Percentiles rank a stretch among this genome's conserved stretches.
These are phyloP conservation scores for Carpinus fangiana DNA, from an alignment of 306 rosid genomes.

Conservation along the genomic window DNA sequence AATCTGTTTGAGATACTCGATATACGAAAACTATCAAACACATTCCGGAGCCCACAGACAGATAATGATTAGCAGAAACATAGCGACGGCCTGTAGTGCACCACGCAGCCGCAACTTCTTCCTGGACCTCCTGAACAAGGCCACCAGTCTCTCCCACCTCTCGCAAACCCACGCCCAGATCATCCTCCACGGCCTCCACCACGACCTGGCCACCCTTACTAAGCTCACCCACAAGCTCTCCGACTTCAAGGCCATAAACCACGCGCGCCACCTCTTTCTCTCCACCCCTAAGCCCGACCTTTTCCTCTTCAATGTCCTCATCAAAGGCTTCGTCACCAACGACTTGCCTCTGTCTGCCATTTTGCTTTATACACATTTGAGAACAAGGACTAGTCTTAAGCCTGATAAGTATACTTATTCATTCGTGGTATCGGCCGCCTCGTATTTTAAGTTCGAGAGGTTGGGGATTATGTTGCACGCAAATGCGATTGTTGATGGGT, in stretches of 20 bases:
- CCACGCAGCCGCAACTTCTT: slow-evolving; percentile 48
- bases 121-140: slow-evolving; percentile 49
- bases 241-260: slow-evolving; percentile 62
- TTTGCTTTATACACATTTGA: slow-evolving; percentile 55
- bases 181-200: slow-evolving; percentile 59
- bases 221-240: slow-evolving; percentile 82
- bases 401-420: slow-evolving; percentile 77
- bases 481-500: slow-evolving; percentile 67
- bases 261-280: slow-evolving; percentile 65
- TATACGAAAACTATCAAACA: neutral
- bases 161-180: slow-evolving; percentile 74
- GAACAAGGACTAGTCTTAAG: slow-evolving; percentile 46
- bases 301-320: slow-evolving; percentile 82
- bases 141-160: slow-evolving; percentile 52
- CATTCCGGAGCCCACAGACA: slow-evolving; percentile 1
- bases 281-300: slow-evolving; percentile 68
- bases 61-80: slow-evolving; percentile 39
- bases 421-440: slow-evolving; percentile 60
- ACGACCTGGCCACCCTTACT: slow-evolving; percentile 75
- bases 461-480: slow-evolving; percentile 61
- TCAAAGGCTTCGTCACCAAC: slow-evolving; percentile 64
- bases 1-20: neutral
- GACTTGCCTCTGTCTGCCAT: slow-evolving; percentile 51
- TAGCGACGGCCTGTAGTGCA: slow-evolving; percentile 17
- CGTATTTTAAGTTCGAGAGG: slow-evolving; percentile 36